phyloP scores from a whole-genome alignment of 2,329 filamentous ascomycete species.

The Epicoccum sorghinum region DNA sequence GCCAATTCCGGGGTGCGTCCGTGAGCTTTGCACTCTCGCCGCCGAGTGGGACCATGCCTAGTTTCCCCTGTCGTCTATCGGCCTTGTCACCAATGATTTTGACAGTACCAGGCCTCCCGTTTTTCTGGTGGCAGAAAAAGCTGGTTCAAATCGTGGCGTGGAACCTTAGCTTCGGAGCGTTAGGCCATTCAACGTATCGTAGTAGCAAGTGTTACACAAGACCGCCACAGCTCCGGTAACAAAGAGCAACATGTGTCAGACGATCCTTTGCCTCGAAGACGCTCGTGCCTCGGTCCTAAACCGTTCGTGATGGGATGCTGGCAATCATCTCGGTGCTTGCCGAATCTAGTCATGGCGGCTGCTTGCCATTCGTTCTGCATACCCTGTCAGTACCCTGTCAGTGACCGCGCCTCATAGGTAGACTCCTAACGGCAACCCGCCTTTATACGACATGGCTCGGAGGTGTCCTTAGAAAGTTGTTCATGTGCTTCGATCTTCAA shows the following conservation, averaged over 20 bases:
- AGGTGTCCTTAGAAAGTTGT: slow-evolving; percentile 22
- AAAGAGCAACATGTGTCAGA: slow-evolving; percentile 29
- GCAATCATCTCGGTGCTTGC: slow-evolving; percentile 42
- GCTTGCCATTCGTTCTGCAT: slow-evolving; percentile 23
- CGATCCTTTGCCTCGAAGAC: slow-evolving; percentile 12
- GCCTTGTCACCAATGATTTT: slow-evolving; percentile 18
- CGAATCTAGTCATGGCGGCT: slow-evolving; percentile 31
- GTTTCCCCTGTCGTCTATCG: slow-evolving; percentile 14
- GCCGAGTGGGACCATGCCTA: neutral
- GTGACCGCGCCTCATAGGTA: slow-evolving; percentile 33
- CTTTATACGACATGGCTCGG: slow-evolving; percentile 24
- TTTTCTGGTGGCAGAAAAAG: slow-evolving; percentile 14
- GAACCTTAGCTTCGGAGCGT: slow-evolving; percentile 11
- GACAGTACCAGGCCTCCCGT: slow-evolving; percentile 9
- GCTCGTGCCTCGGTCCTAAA: slow-evolving; percentile 28
- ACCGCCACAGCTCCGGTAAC: slow-evolving; percentile 3
- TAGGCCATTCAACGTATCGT: slow-evolving; percentile 20
- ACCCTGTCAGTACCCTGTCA: slow-evolving; percentile 35
- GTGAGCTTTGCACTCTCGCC: slow-evolving; percentile 10
- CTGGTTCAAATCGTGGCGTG: slow-evolving; percentile 8
- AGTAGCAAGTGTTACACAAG: slow-evolving; percentile 14
- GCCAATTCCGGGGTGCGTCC: slow-evolving; percentile 12
- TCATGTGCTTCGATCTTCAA: slow-evolving; percentile 36
- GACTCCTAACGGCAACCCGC: slow-evolving; percentile 25
- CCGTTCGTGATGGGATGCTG: slow-evolving; percentile 22